Percentiles rank a stretch among this genome's conserved stretches.
These are phyloP conservation scores for Huntiella bhutanensis DNA, from an alignment of 2,329 filamentous ascomycete genomes.

Conservation along the genomic window DNA sequence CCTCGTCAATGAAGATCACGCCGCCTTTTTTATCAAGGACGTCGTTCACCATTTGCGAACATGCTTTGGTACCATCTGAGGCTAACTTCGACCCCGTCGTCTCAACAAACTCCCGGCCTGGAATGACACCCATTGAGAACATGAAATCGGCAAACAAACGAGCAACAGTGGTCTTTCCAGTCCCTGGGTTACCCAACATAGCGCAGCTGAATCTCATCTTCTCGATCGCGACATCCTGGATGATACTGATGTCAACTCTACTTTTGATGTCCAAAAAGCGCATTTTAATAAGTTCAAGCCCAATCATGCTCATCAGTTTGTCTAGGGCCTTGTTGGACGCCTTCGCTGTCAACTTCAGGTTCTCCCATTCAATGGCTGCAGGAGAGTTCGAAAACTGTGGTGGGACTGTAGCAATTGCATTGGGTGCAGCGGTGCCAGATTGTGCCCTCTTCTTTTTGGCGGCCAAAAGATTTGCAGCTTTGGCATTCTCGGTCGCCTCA, in stretches of 20 bases:
- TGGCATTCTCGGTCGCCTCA: background rate
- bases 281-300: slow-evolving; percentile 49
- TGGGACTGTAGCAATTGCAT: too few species aligned
- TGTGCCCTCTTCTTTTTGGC: background rate
- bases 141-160: slow-evolving; percentile 50
- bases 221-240: slow-evolving; percentile 36
- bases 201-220: slow-evolving; percentile 34
- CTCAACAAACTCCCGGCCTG: slow-evolving; percentile 42
- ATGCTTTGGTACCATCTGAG: slow-evolving; percentile 35
- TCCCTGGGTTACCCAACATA: slow-evolving; percentile 57
- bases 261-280: slow-evolving; percentile 43
- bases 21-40: slow-evolving; percentile 43
- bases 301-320: slow-evolving; percentile 48
- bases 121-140: slow-evolving; percentile 38
- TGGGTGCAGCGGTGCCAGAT: background rate
- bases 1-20: slow-evolving; percentile 60
- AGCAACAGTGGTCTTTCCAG: slow-evolving; percentile 64
- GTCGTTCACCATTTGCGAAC: slow-evolving; percentile 27
- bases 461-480: background rate
- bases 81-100: slow-evolving; percentile 47
- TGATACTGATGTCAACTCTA: slow-evolving; percentile 38
- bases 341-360: slow-evolving; percentile 30
- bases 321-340: slow-evolving; percentile 37
- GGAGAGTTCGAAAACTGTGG: slow-evolving; percentile 2
- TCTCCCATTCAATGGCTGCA: slow-evolving; percentile 39